Conservation (phyloP, 192 early-diverging fungal species). For the Podochytrium sp. region DNA sequence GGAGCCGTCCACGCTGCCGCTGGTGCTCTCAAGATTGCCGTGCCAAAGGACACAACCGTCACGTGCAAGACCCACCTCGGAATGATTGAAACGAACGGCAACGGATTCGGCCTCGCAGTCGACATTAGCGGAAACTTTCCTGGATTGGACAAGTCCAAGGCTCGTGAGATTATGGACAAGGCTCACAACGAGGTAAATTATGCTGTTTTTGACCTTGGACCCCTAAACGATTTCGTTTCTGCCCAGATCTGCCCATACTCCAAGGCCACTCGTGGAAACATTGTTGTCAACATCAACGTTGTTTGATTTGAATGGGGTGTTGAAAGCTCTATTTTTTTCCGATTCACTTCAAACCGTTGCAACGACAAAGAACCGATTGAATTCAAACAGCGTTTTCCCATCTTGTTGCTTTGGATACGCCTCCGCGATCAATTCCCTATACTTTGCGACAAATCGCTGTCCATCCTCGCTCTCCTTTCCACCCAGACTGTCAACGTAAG, state of each 20-base stretch:
- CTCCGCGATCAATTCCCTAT: slow-evolving; percentile 6
- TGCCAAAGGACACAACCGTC: slow-evolving; percentile 41
- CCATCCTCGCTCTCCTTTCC: slow-evolving; percentile 11
- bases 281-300: slow-evolving; percentile 30
- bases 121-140: slow-evolving; percentile 25
- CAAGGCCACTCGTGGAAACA: slow-evolving; percentile 42
- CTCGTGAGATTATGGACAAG: slow-evolving; percentile 31
- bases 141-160: slow-evolving; percentile 38
- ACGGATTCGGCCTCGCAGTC: slow-evolving; percentile 37
- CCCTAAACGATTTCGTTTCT: not conserved
- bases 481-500: slow-evolving; percentile 16
- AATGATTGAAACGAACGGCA: slow-evolving; percentile 5
- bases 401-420: slow-evolving; percentile 18
- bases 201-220: not conserved
- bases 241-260: slow-evolving; percentile 49
- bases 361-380: slow-evolving; percentile 22
- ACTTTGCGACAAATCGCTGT: slow-evolving; percentile 1
- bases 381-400: slow-evolving; percentile 9
- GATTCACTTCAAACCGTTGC: not conserved
- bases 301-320: not conserved
- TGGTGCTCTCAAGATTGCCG: slow-evolving; percentile 25
- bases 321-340: not conserved
- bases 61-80: slow-evolving; percentile 31
- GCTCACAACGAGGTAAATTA: slow-evolving; percentile 32
- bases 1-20: slow-evolving; percentile 45